Conservation (phyloP, 345 rosid genomes). For the Barbarea vulgaris region DNA sequence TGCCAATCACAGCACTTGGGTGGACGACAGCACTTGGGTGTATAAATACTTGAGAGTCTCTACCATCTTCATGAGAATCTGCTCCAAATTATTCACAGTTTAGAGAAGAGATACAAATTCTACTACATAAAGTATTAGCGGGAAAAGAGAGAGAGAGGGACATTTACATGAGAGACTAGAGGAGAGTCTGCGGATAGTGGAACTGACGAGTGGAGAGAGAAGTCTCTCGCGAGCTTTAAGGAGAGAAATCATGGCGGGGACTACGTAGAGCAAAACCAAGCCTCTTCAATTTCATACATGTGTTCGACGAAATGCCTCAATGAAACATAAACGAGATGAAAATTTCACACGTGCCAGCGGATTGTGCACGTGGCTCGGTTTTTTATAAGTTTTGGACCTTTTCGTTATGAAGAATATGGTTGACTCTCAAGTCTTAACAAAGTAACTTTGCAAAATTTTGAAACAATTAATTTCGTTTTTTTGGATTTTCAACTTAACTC, state of each 20-base stretch:
- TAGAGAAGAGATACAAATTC: constrained; percentile 1
- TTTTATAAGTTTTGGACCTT: neutral
- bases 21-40: constrained; percentile 80
- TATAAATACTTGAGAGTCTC: constrained; percentile 44
- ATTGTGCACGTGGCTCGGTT: neutral
- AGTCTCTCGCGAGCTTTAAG: constrained; percentile 48
- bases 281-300: neutral
- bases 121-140: neutral
- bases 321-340: neutral
- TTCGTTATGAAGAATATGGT: neutral
- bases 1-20: constrained; percentile 75
- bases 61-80: constrained; percentile 43
- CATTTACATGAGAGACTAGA: constrained; percentile 45
- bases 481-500: neutral
- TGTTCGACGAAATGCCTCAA: constrained; percentile 41
- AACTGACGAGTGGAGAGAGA: constrained; percentile 29
- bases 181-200: constrained; percentile 43
- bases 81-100: constrained; percentile 10
- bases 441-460: neutral
- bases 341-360: neutral
- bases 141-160: constrained; percentile 12
- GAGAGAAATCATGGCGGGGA: constrained; percentile 55
- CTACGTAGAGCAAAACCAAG: constrained; percentile 10
- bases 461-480: neutral
- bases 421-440: neutral